These are phyloP conservation scores for Microdochium nivale DNA, from an alignment of 2,329 filamentous ascomycete species.

Conservation along the genomic window DNA sequence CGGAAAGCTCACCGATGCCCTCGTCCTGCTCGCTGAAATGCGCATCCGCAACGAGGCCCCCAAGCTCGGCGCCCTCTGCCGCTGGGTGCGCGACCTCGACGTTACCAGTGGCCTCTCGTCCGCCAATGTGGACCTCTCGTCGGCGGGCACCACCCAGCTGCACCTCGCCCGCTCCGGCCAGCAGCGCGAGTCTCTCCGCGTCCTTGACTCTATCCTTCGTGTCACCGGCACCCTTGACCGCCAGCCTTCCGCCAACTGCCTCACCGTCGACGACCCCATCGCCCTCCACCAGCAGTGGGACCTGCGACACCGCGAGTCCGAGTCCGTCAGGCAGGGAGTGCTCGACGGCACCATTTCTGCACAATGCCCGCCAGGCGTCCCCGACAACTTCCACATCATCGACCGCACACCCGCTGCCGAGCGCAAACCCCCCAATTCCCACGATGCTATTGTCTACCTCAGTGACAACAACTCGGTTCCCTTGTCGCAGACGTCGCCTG, in stretches of 20 bases:
- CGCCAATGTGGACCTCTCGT: constrained; percentile 30
- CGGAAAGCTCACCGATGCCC: constrained; percentile 56
- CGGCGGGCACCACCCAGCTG: constrained; percentile 32
- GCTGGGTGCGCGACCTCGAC: constrained; percentile 65
- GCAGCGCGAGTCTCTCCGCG: constrained; percentile 47
- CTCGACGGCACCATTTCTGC: constrained; percentile 46
- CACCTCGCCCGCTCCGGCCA: constrained; percentile 27
- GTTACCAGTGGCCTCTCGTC: constrained; percentile 58
- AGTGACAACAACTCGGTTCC: constrained; percentile 47
- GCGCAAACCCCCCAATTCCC: constrained; percentile 60
- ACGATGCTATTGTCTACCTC: constrained; percentile 57
- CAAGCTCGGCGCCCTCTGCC: constrained; percentile 59
- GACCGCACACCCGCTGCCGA: constrained; percentile 51
- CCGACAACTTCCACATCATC: constrained; percentile 43
- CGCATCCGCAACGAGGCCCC: constrained; percentile 55
- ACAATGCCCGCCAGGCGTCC: constrained; percentile 24
- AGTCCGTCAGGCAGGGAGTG: constrained; percentile 46
- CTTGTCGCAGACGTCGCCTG: constrained; percentile 32
- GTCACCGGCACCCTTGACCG: constrained; percentile 53
- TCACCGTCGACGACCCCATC: constrained; percentile 35
- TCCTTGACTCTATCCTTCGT: constrained; percentile 56
- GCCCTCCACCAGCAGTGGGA: constrained; percentile 54
- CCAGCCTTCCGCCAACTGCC: constrained; percentile 22
- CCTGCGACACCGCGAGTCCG: constrained; percentile 30
- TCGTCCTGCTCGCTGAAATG: constrained; percentile 61